phyloP scores from a whole-genome alignment of 1,284 basidiomycete species.

The Trametes pubescens region DNA sequence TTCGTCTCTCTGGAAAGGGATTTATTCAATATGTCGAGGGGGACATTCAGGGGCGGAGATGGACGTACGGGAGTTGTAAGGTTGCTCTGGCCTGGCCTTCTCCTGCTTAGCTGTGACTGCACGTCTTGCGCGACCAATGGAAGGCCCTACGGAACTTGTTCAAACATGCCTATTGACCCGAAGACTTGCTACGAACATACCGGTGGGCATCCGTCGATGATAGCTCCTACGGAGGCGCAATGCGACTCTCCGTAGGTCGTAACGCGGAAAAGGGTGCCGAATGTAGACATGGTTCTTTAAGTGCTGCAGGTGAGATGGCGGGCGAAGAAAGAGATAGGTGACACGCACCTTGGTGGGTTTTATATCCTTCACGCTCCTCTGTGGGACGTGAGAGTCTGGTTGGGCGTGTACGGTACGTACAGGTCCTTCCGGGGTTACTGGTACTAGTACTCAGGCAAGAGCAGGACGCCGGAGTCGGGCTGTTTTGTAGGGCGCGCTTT shows the following conservation, averaged over 20 bases:
- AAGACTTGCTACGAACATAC: conserved; percentile 48
- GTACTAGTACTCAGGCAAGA: conserved; percentile 1
- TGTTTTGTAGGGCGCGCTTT: conserved; percentile 8
- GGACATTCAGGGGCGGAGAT: background rate
- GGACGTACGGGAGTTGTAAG: conserved; percentile 90
- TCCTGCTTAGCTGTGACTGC: conserved; percentile 90
- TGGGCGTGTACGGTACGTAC: background rate
- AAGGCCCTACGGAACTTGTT: conserved; percentile 69
- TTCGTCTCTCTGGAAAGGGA: conserved; percentile 79
- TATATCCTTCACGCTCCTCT: background rate
- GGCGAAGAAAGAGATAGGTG: background rate
- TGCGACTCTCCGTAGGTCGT: conserved; percentile 99
- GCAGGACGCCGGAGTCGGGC: background rate
- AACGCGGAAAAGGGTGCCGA: conserved; percentile 90
- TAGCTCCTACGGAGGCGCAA: conserved; percentile 96
- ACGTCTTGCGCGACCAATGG: conserved; percentile 85
- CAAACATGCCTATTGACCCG: background rate
- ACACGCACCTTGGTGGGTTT: conserved; percentile 3
- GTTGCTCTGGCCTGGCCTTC: conserved; percentile 95
- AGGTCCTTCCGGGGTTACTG: background rate
- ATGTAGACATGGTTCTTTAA: conserved; percentile 81
- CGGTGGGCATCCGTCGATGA: conserved; percentile 97
- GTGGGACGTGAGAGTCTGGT: conserved; percentile 8
- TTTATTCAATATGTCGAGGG: background rate
- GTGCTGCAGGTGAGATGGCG: background rate